Percentiles rank a stretch among this genome's conserved stretches.
Conservation (phyloP, 768 basidiomycete species). For the Suillus tomentosus region DNA sequence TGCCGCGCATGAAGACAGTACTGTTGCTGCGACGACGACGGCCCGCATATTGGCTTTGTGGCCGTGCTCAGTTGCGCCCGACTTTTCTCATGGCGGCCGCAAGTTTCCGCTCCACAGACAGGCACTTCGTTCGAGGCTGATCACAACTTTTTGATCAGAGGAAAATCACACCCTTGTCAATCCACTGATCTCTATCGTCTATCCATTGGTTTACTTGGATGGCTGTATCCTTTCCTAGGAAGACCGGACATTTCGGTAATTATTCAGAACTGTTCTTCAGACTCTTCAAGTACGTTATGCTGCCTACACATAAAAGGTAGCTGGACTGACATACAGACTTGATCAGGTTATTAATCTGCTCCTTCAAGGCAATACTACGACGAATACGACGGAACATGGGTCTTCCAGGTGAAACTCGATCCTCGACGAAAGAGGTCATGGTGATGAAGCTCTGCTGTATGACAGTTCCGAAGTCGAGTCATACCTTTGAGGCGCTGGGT, state of each 20-base stretch:
- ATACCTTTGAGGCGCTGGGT: neutral
- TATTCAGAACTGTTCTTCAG: slow-evolving; percentile 7
- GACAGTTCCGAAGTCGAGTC: neutral
- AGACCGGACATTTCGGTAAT: slow-evolving; percentile 2
- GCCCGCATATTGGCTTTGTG: neutral
- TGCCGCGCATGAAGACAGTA: neutral
- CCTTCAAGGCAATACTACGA: neutral
- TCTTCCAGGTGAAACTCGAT: too few species aligned
- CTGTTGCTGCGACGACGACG: slow-evolving; percentile 9
- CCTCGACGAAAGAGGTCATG: too few species aligned
- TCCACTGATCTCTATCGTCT: slow-evolving; percentile 1
- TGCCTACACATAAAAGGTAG: neutral
- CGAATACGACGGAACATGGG: too few species aligned
- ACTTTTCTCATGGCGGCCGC: slow-evolving; percentile 3
- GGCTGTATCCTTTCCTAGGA: neutral
- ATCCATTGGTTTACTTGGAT: neutral
- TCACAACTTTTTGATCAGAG: neutral
- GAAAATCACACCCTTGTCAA: neutral
- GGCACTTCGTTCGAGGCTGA: slow-evolving; percentile 5
- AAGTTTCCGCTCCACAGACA: slow-evolving; percentile 7
- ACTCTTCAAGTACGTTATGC: neutral
- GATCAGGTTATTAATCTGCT: slow-evolving; percentile 1
- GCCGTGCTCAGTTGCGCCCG: slow-evolving; percentile 6
- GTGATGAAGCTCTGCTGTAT: neutral
- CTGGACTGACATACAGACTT: neutral